These are phyloP conservation scores for Lodderomyces metapsilosis DNA, from an alignment of 1,139 yeast species.

Conservation along the genomic window DNA sequence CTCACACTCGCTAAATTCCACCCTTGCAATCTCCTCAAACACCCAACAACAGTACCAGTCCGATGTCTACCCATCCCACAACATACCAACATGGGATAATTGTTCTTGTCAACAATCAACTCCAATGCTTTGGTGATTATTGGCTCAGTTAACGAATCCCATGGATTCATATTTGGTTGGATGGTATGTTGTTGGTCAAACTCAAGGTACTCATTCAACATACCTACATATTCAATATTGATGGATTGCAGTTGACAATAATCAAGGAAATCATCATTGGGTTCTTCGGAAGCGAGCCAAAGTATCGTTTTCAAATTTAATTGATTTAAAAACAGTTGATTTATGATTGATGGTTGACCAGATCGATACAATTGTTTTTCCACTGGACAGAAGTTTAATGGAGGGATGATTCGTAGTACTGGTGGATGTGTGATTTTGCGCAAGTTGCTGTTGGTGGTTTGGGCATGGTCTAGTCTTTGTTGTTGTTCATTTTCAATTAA, in stretches of 20 bases:
- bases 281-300: constrained; percentile 96
- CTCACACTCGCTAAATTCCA: constrained; percentile 94
- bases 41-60: constrained; percentile 94
- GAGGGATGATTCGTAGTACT: constrained; percentile 75
- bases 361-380: constrained; percentile 82
- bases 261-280: constrained; percentile 80
- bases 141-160: constrained; percentile 93
- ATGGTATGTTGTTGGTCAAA: constrained; percentile 15
- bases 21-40: constrained; percentile 84
- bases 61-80: constrained; percentile 98
- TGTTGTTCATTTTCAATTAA: background rate
- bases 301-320: constrained; percentile 75
- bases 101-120: constrained; percentile 65
- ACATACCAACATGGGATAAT: constrained; percentile 84
- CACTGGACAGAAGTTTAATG: constrained; percentile 92
- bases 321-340: constrained; percentile 78
- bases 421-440: constrained; percentile 45
- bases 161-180: constrained; percentile 51
- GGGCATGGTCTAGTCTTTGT: constrained; percentile 5
- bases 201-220: constrained; percentile 52
- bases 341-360: constrained; percentile 96
- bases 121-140: constrained; percentile 79
- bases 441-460: constrained; percentile 6
- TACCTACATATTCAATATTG: constrained; percentile 61
- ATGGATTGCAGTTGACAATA: constrained; percentile 75